Percentiles rank a stretch among this genome's conserved stretches.
Evolutionary conservation across 2,329 filamentous ascomycete genomes (phyloP).

Genomic region (Apiospora rasikravindrae): DNA sequence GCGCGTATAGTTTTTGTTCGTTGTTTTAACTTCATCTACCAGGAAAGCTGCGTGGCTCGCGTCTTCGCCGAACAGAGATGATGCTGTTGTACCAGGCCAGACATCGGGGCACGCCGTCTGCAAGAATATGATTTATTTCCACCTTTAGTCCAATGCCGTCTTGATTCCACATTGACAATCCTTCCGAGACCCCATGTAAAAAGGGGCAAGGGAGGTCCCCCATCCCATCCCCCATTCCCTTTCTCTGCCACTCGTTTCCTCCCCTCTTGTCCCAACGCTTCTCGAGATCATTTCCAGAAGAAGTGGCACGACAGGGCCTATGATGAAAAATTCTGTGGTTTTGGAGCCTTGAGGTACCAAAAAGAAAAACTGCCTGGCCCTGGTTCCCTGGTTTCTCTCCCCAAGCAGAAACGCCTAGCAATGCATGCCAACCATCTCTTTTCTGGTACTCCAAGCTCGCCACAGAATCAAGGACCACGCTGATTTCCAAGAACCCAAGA

Average conservation of each 20-base stretch:
- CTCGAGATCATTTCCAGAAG: background rate
- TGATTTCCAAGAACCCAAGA: background rate
- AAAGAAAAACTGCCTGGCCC: background rate
- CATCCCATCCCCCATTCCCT: background rate
- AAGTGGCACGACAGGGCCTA: background rate
- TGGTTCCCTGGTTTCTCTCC: background rate
- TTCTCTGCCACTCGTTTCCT: background rate
- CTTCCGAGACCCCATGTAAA: background rate
- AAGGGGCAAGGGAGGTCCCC: background rate
- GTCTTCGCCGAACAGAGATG: conserved; percentile 1
- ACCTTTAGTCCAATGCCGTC: background rate
- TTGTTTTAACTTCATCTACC: background rate
- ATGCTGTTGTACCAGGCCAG: background rate
- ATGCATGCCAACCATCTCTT: conserved; percentile 7
- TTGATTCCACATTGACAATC: background rate
- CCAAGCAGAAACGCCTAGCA: conserved; percentile 1
- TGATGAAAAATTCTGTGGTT: background rate
- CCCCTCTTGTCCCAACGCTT: background rate
- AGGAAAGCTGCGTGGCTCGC: conserved; percentile 6
- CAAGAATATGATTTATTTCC: background rate
- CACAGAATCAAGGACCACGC: background rate
- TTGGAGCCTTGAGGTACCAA: background rate
- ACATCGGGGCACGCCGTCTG: background rate
- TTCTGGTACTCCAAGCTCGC: conserved; percentile 1
- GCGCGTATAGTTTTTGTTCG: background rate